Conservation (phyloP, 495 filamentous ascomycete species). For the Haplographium delicatum region DNA sequence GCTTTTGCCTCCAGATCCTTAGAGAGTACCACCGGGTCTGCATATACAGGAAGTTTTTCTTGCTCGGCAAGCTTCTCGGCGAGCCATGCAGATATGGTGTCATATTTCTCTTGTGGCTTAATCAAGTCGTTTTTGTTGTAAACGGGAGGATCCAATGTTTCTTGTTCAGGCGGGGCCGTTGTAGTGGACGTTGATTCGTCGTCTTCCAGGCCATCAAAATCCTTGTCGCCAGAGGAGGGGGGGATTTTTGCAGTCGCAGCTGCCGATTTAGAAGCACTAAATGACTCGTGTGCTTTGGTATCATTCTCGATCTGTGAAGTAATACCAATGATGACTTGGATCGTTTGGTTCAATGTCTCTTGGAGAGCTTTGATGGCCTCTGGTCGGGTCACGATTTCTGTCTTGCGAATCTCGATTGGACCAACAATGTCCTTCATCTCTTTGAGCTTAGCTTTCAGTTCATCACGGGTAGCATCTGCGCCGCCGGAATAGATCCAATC, state of each 20-base stretch:
- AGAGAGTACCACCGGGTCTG: constrained; percentile 64
- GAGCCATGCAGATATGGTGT: constrained; percentile 56
- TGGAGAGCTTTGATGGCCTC: constrained; percentile 58
- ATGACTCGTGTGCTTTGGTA: constrained; percentile 30
- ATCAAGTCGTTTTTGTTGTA: constrained; percentile 61
- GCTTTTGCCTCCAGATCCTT: constrained; percentile 59
- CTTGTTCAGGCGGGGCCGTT: constrained; percentile 31
- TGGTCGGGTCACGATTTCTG: constrained; percentile 62
- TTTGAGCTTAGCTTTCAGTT: constrained; percentile 66
- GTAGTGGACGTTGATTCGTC: constrained; percentile 40
- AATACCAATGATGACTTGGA: constrained; percentile 44
- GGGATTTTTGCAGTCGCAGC: constrained; percentile 34
- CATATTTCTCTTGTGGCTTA: constrained; percentile 42
- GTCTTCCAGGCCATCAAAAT: constrained; percentile 61
- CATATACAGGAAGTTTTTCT: constrained; percentile 58
- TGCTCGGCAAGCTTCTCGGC: constrained; percentile 60
- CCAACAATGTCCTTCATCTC: constrained; percentile 64
- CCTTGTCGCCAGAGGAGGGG: constrained; percentile 36
- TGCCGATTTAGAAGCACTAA: constrained; percentile 41
- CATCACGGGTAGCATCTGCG: constrained; percentile 62
- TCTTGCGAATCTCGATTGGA: constrained; percentile 61
- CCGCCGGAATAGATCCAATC: constrained; percentile 93
- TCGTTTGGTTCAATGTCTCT: constrained; percentile 53
- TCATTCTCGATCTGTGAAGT: constrained; percentile 37
- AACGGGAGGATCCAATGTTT: constrained; percentile 42